Evolutionary conservation across 78 protist species (phyloP).

Genomic region (Polysphondylium violaceum): DNA sequence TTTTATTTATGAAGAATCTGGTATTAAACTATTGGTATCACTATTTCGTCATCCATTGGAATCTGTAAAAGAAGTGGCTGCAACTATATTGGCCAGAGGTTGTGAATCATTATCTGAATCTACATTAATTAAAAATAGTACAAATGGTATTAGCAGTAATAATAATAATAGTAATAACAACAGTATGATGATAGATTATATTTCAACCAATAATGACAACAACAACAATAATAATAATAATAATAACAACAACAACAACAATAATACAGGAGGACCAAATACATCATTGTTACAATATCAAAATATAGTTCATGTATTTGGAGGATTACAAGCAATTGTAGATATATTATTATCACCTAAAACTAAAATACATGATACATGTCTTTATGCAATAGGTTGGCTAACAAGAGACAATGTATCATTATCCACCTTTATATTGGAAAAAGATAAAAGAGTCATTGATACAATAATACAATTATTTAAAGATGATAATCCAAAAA

Average conservation of each 20-base stretch:
- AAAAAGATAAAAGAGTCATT: constrained; percentile 1
- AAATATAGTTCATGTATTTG: constrained; percentile 15
- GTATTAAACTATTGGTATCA: constrained; percentile 45
- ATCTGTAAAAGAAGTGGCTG: constrained; percentile 41
- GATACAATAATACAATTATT: constrained; percentile 24
- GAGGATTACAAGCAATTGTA: constrained; percentile 39
- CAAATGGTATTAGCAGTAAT: not conserved
- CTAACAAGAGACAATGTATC: constrained; percentile 45
- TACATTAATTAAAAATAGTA: not conserved
- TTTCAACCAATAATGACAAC: not conserved
- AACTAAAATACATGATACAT: constrained; percentile 57
- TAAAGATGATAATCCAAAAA: constrained; percentile 32
- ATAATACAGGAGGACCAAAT: not conserved
- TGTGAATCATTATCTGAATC: constrained; percentile 34
- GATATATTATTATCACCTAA: constrained; percentile 21
- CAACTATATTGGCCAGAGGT: constrained; percentile 42
- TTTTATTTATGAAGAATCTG: constrained; percentile 35
- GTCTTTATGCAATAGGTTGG: constrained; percentile 43
- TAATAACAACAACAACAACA: not conserved
- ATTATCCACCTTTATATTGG: constrained; percentile 15
- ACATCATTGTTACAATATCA: constrained; percentile 35
- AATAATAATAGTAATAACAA: not conserved
- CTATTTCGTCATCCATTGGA: constrained; percentile 45
- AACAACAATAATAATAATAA: not conserved
- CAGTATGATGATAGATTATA: too few relatives aligned